Conservation (phyloP, 2,329 filamentous ascomycete genomes). For the Cryoendolithus antarcticus region DNA sequence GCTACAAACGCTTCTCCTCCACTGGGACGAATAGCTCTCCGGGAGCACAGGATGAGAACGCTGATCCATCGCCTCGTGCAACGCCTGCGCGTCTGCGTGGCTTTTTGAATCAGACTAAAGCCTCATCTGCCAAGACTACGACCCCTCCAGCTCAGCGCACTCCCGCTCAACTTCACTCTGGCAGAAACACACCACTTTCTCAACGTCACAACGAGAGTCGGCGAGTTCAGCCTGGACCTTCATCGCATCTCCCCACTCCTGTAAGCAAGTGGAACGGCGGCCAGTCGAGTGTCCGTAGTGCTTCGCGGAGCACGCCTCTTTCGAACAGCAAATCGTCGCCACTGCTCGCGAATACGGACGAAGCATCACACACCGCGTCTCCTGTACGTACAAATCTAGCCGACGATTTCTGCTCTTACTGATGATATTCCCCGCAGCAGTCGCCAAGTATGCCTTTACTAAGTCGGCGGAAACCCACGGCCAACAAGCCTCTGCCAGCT, state of each 20-base stretch:
- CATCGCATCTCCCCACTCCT: conserved; percentile 1
- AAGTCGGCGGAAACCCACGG: not conserved
- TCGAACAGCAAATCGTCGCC: too few relatives aligned
- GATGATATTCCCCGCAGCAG: too few relatives aligned
- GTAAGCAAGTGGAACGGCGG: conserved; percentile 1
- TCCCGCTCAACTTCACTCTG: conserved; percentile 1
- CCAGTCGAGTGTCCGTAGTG: not conserved
- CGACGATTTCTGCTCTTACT: too few relatives aligned
- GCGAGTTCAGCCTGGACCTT: not conserved
- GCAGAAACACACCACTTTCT: conserved; percentile 6
- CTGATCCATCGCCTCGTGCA: conserved; percentile 1
- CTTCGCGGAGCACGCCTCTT: too few relatives aligned
- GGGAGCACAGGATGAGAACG: conserved; percentile 8
- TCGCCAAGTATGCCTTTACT: too few relatives aligned
- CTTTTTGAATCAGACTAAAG: conserved; percentile 15
- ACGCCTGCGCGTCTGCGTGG: conserved; percentile 6
- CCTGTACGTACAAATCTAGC: too few relatives aligned
- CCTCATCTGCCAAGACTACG: conserved; percentile 15
- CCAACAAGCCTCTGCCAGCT: conserved; percentile 29
- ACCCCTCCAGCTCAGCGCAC: conserved; percentile 3
- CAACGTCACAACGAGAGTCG: not conserved
- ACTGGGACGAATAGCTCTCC: not conserved
- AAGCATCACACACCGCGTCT: too few relatives aligned
- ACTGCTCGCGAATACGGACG: too few relatives aligned
- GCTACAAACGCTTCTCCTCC: conserved; percentile 7